phyloP scores from a whole-genome alignment of 805 yeast genomes.

The Metschnikowia noctiluminum region DNA sequence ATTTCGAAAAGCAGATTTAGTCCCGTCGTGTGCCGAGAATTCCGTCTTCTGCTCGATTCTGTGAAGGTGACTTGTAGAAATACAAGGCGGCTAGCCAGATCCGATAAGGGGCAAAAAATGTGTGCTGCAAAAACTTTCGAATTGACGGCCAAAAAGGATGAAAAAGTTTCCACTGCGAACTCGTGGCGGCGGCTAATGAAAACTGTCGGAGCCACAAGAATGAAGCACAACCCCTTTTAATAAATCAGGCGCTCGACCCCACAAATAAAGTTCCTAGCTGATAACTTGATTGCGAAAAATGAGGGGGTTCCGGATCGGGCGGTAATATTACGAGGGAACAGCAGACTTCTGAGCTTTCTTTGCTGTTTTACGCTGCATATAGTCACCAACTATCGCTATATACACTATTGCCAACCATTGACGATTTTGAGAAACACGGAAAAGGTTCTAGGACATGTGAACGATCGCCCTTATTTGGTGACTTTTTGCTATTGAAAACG shows the following conservation, averaged over 20 bases:
- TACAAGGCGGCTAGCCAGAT: too few species aligned
- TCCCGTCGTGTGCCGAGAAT: too few species aligned
- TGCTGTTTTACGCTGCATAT: too few species aligned
- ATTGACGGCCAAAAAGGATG: too few species aligned
- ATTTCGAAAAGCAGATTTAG: too few species aligned
- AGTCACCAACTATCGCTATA: too few species aligned
- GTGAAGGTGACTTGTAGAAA: too few species aligned
- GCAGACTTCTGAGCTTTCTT: neutral
- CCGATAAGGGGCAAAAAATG: too few species aligned
- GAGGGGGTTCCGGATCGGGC: neutral
- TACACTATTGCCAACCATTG: too few species aligned
- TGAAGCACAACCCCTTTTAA: neutral
- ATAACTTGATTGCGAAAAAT: neutral
- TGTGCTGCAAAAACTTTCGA: too few species aligned
- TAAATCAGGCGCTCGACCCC: neutral
- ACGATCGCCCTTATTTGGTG: neutral
- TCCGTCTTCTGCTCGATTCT: too few species aligned
- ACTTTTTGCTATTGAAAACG: neutral
- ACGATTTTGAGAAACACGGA: neutral
- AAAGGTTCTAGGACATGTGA: neutral
- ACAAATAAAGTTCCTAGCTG: neutral
- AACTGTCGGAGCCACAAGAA: neutral
- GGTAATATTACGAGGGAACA: neutral
- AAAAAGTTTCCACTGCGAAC: neutral
- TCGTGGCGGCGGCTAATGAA: neutral